Evolutionary conservation across 768 basidiomycete genomes (phyloP), one percentile per base, ranked within the genome.

Genomic region (Kondoa malvinella): DNA sequence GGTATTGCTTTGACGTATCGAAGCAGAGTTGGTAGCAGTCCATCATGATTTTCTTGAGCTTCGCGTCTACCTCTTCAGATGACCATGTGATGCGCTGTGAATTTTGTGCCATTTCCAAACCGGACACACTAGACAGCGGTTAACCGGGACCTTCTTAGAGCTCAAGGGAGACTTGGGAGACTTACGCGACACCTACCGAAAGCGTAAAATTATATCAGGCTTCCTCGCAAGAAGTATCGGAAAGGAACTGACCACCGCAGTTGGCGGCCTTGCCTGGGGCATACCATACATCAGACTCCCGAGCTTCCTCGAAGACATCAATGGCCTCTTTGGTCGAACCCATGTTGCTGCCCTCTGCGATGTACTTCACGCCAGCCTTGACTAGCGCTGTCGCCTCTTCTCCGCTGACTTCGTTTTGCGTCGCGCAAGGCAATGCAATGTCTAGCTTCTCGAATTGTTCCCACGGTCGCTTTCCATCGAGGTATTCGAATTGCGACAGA

Each of bases 31-130:
- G 69, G 78, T 82, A 88, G 76, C 83, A 83, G 69, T 82, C 81
- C 32, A 80, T 76, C 87, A 88, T 88, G 79, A 87, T 87, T 66
- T 78, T 78, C 77, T 84, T 83, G 66, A 88, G 79, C 79, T 85
- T 86, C 25, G 74, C 75, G 76, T 88, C 87, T 64, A 88, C 86
- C 72, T 84, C 83, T 69, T 80, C 77, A 67, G 80, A 78, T 1
- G 82, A 78, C 86, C 86, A 87, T 57, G 81, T 79, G 59, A 84
- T 81, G 34, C 83, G 79, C 74, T 83, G 81, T 73, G 84, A 85
- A 80, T 88, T 87, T 79, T 87, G 86, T 1, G 85, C 83, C 86
- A 87, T 87, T 80, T 87, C 87, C 70, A 87, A 83, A 71, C 85
- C 85, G 8, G 85, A 86, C 27, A 86, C n/a, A n/a, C n/a, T n/a